phyloP scores from a whole-genome alignment of 225 moss, liverwort and hornwort genomes.

The Takakia lepidozioides region DNA sequence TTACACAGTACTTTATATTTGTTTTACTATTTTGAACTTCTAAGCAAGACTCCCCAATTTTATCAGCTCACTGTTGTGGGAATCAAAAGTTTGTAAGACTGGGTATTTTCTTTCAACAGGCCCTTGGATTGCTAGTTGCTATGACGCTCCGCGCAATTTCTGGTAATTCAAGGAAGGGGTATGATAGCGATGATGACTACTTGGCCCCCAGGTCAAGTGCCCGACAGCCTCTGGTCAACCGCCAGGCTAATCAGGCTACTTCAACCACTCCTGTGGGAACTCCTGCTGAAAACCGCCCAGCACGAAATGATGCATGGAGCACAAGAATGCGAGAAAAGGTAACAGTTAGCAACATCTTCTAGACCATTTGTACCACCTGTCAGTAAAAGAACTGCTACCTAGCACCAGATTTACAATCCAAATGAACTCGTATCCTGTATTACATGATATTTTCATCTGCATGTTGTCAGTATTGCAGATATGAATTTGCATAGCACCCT shows the following conservation, averaged over 20 bases:
- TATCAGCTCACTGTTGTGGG: background rate
- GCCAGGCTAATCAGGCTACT: slow-evolving; percentile 49
- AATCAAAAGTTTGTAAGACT: background rate
- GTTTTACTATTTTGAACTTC: background rate
- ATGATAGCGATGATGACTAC: slow-evolving; percentile 96
- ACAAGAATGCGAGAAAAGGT: slow-evolving; percentile 98
- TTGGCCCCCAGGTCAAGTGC: slow-evolving; percentile 47
- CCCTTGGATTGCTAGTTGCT: slow-evolving; percentile 78
- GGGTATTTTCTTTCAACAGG: slow-evolving; percentile 31
- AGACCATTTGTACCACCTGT: too few species aligned
- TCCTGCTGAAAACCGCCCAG: slow-evolving; percentile 53
- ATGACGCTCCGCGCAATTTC: slow-evolving; percentile 64
- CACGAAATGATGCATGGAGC: slow-evolving; percentile 89
- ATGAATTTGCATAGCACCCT: too few species aligned
- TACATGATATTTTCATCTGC: too few species aligned
- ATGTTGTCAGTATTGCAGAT: too few species aligned
- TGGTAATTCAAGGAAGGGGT: slow-evolving; percentile 40
- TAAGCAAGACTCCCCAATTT: background rate
- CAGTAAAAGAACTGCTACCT: too few species aligned
- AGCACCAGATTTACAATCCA: too few species aligned
- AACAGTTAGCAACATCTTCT: too few species aligned
- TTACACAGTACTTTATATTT: background rate
- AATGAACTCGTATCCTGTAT: too few species aligned
- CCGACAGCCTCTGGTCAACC: slow-evolving; percentile 47
- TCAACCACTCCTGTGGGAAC: slow-evolving; percentile 43